Evolutionary conservation across 108 stramenopile species (phyloP).

Genomic region (Discostella stelligeroides): DNA sequence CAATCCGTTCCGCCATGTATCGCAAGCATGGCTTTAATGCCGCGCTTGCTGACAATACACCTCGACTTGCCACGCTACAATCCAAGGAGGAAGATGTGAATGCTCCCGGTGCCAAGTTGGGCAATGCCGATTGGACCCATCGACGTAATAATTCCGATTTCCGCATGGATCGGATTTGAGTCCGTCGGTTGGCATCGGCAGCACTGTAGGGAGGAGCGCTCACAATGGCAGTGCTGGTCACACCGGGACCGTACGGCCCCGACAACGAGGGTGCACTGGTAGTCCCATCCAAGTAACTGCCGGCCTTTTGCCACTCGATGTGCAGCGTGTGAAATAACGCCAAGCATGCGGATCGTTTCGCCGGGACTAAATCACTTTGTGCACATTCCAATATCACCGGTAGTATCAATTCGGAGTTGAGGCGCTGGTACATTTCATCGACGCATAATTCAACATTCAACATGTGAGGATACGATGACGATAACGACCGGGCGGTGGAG

Average conservation of each 20-base stretch:
- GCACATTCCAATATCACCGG: constrained; percentile 81
- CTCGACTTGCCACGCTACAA: constrained; percentile 62
- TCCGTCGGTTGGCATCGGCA: constrained; percentile 34
- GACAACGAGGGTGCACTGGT: constrained; percentile 26
- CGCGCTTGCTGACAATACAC: constrained; percentile 75
- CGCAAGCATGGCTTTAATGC: constrained; percentile 72
- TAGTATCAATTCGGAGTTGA: constrained; percentile 73
- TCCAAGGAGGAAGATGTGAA: constrained; percentile 69
- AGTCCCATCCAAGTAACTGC: constrained; percentile 70
- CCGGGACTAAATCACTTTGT: constrained; percentile 73
- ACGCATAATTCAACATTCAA: constrained; percentile 65
- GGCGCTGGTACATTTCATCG: constrained; percentile 72
- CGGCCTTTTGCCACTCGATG: constrained; percentile 70
- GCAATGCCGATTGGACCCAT: constrained; percentile 77
- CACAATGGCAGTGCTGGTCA: constrained; percentile 7
- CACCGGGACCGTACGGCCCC: constrained; percentile 62
- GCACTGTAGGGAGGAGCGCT: constrained; percentile 20
- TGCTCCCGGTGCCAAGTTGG: constrained; percentile 67
- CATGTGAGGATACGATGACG: constrained; percentile 48
- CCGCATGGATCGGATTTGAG: constrained; percentile 59
- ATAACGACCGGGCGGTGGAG: constrained; percentile 56
- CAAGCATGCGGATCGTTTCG: constrained; percentile 71
- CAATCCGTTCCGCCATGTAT: constrained; percentile 77
- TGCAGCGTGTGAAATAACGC: constrained; percentile 73
- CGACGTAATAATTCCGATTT: constrained; percentile 74